Evolutionary conservation across 2,329 filamentous ascomycete species (phyloP).

Genomic region (Periconia macrospinosa): DNA sequence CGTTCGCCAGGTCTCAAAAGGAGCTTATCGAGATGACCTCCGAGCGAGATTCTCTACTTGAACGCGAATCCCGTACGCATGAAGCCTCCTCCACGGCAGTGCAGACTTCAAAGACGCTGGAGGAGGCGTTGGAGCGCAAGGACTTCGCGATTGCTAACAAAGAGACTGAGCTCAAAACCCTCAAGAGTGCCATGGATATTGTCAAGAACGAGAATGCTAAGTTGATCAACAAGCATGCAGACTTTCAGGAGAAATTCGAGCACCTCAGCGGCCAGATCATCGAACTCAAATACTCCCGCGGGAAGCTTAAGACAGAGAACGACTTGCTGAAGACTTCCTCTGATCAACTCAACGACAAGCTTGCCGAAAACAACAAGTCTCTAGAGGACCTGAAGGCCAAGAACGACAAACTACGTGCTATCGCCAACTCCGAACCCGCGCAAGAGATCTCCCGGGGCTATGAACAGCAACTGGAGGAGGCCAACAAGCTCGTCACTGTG

Average conservation of each 20-base stretch:
- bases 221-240: conserved; percentile 1
- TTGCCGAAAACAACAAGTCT: no score
- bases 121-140: conserved; percentile 16
- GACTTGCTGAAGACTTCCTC: background rate
- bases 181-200: background rate
- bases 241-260: conserved; percentile 1
- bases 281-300: background rate
- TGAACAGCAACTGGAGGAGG: background rate
- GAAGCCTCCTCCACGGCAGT: conserved; percentile 4
- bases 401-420: background rate
- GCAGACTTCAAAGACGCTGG: conserved; percentile 12
- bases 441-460: background rate
- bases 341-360: background rate
- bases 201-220: conserved; percentile 5
- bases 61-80: conserved; percentile 3
- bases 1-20: conserved; percentile 8
- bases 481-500: background rate
- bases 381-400: background rate
- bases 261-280: background rate
- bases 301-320: background rate
- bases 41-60: conserved; percentile 12
- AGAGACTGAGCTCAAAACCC: conserved; percentile 6
- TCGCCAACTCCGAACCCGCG: background rate
- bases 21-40: conserved; percentile 10
- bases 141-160: conserved; percentile 16